Evolutionary conservation across 495 filamentous ascomycete species (phyloP), one percentile per base, ranked within the genome.

Genomic region (Aspergillus conjunctus): DNA sequence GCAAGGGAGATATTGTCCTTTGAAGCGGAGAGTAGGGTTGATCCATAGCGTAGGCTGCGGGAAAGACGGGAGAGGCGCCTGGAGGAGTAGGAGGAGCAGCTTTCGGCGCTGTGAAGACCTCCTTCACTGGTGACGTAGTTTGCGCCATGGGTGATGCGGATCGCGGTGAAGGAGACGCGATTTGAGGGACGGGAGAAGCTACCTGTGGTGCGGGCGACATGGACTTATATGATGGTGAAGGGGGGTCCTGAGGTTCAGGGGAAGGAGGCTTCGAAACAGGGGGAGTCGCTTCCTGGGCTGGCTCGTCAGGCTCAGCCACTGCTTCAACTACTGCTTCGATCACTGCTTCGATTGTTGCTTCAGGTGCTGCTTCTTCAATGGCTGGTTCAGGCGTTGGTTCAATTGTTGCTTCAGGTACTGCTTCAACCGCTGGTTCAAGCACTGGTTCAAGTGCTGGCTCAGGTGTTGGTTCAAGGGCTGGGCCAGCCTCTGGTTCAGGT

Each of bases 1-100:
- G 60, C n/a, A 62, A 57, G 31, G 62, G 69, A 50, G 70, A 68
- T 52, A 53, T 55, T 31, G 67, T 30, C 54, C 55, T 69, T 45
- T 59, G 56, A 15, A 51, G 56, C 48, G 62, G 71, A 22, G 70
- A 72, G 50, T 53, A 37, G n/a, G 41, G 43, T 31, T 68, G 62
- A 32, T 50, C 59, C 22, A 52, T 57, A 39, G 62, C 53, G 18
- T 51, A 62, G 21, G 62, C 33, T 30, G 60, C 32, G 50, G 65
- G 59, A 46, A 58, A 62, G 50, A 63, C 39, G 17, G 65, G 61
- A 59, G 65, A 62, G 18, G 53, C 59, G 21, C 33, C 58, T 20
- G 64, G 60, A 7, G 64, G 69, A 54, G 59, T 61, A 17, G 53
- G 61, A 22, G 54, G 59, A 18, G 56, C 43, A 49, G 31, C 39